These are phyloP conservation scores for Mortierella sp. DNA, from an alignment of 371 early-diverging fungal species.

Conservation along the genomic window DNA sequence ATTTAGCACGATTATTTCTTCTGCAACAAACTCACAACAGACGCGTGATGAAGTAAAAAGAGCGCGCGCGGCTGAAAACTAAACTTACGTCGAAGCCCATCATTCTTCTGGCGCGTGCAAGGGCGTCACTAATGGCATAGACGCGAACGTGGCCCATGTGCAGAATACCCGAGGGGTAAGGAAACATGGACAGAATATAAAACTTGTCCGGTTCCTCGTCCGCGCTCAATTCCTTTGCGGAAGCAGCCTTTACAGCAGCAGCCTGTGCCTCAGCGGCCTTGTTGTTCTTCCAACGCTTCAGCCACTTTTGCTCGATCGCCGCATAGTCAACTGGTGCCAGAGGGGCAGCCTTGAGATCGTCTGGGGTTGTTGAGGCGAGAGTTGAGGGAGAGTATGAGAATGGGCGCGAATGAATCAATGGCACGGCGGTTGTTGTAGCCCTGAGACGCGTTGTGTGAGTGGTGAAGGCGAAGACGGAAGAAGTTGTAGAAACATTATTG, in stretches of 20 bases:
- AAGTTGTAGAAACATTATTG: not conserved
- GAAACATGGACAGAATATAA: constrained; percentile 95
- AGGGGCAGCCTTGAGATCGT: constrained; percentile 26
- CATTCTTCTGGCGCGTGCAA: constrained; percentile 86
- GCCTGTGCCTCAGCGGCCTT: constrained; percentile 29
- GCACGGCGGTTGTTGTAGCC: constrained; percentile 7
- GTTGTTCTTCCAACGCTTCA: constrained; percentile 51
- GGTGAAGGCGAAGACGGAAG: not conserved
- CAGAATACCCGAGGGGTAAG: constrained; percentile 93
- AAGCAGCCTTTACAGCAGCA: constrained; percentile 18
- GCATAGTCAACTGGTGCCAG: constrained; percentile 42
- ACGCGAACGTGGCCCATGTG: constrained; percentile 98
- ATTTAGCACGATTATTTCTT: not conserved
- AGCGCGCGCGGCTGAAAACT: not conserved
- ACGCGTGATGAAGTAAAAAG: not conserved
- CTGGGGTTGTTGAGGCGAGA: constrained; percentile 11
- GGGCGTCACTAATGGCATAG: constrained; percentile 91
- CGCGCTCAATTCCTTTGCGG: not conserved
- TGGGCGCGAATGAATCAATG: constrained; percentile 13
- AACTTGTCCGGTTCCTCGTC: constrained; percentile 64
- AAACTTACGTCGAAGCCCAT: constrained; percentile 73
- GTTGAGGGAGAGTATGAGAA: constrained; percentile 30
- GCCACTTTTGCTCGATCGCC: constrained; percentile 54
- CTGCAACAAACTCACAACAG: not conserved
- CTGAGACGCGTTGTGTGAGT: not conserved